Evolutionary conservation across 352 stramenopile species (phyloP), one percentile per base, ranked within the genome.

Genomic region (Pythium dissimile): DNA sequence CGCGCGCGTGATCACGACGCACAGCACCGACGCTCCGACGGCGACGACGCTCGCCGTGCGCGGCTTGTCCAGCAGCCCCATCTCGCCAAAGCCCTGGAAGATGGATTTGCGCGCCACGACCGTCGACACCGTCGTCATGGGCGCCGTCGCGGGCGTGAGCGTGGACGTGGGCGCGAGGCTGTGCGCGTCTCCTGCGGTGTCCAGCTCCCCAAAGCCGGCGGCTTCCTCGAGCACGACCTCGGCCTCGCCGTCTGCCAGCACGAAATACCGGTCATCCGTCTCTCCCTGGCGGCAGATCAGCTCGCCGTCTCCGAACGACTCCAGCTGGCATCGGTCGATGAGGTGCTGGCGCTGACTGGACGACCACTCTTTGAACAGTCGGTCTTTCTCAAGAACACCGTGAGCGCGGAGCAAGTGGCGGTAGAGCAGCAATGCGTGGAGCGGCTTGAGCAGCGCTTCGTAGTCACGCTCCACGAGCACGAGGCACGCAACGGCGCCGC

Each of bases 11-110:
- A 90, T 66, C 20, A 77, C 66, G 30, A 80, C 32, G 32, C 77
- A 88, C 12, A 79, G 32, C 1, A 82, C 64, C 7, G 24, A 13
- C 8, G 31, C 38, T 20, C 72, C 72, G 12, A 61, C 58, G 30
- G 78, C 80, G 1, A 85, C 47, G 12, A 88, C 80, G 21, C 72
- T 57, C 0, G 83, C 69, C 0, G 80, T 78, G 21, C 80, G 67
- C 15, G 80, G 71, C 31, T 76, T 79, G 15, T 67, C 72, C 23
- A 93, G 64, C 13, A 93, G 66, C 5, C 80, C 83, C 83, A 93
- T 93, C 41, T 93, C 83, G 2, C 80, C 83, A 57, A 93, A 91
- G 28, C 83, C 73, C 58, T 91, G 70, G 31, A 79, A 90, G 38
- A 79, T 37, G 11, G 70, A 71, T 58, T 89, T 90, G 27, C 73